Evolutionary conservation across 2,329 filamentous ascomycete genomes (phyloP), one percentile per base, ranked within the genome.

Genomic region (Colletotrichum musae): DNA sequence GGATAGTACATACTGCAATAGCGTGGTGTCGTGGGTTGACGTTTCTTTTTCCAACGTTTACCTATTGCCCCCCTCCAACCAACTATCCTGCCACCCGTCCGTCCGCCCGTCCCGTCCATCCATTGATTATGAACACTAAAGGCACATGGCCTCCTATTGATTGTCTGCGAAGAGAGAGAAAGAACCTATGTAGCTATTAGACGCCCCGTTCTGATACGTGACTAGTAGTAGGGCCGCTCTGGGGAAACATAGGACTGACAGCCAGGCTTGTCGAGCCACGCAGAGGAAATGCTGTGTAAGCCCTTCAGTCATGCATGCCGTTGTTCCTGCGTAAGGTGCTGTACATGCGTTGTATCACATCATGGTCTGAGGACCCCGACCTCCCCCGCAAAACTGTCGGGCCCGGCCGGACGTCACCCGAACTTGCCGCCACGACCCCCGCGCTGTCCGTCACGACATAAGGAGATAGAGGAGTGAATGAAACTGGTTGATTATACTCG

Each of bases 301-400:
- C 41, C 41, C 13, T 43, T 12, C 41, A n/a, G 41, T 43, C 13
- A 43, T n/a, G 16, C 41, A 43, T 43, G 15, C 41, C 5, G 41
- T 43, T 10, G 41, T 43, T 43, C 41, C 41, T 43, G 41, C 41
- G 41, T 43, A 43, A n/a, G 41, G 41, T n/a, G 16, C 41, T 15
- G 13, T 21, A n/a, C 18, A 48, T 48, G 16, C 41, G 41, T 43
- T 21, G 45, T 18, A 48, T 48, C 45, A 48, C 45, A 48, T 48
- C 45, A 48, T 48, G 45, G 45, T n/a, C 45, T 16, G 18, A 48
- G 45, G 18, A 48, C 45, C 45, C 45, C 45, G 18, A 48, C n/a
- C 45, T 48, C 16, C 18, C 45, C 45, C 45, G 15, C 45, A n/a
- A 16, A 48, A 21, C 16, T 48, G n/a, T 48, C 45, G 45, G 45